Evolutionary conservation across 331 rosid genomes (phyloP).

Genomic region (Cucumis variabilis): DNA sequence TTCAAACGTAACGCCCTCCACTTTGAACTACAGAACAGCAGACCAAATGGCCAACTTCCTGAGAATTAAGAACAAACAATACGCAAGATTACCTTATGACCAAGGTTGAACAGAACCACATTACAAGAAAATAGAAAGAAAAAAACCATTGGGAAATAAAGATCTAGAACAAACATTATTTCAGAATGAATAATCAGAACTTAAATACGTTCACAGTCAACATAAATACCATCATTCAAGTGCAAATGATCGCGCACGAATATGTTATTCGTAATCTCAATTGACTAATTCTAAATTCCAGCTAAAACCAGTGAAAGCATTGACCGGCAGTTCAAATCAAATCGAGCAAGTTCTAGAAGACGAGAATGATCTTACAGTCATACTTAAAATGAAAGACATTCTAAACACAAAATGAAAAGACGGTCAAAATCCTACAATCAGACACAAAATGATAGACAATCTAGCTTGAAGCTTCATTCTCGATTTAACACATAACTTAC

Average conservation of each 20-base stretch:
- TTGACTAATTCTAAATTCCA: neutral
- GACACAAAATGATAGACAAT: neutral
- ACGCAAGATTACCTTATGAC: neutral
- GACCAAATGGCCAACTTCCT: slow-evolving; percentile 57
- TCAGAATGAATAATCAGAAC: neutral
- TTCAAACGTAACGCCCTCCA: slow-evolving; percentile 63
- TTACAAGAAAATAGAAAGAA: neutral
- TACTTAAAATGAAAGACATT: too few relatives aligned
- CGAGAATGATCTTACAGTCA: neutral
- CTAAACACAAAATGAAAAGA: too few relatives aligned
- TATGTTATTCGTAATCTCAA: neutral
- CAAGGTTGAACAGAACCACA: neutral
- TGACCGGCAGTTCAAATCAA: neutral
- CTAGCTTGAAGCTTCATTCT: neutral
- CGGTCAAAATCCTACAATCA: neutral
- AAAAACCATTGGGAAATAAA: neutral
- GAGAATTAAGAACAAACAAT: neutral
- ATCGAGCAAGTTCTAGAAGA: neutral
- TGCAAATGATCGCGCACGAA: neutral
- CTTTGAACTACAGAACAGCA: slow-evolving; percentile 51
- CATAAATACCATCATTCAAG: neutral
- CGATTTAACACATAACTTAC: neutral
- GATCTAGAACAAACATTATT: neutral
- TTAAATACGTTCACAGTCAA: neutral
- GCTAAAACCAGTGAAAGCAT: too few relatives aligned